phyloP scores from a whole-genome alignment of 2,329 filamentous ascomycete species.

The Penicillium sumatraense region DNA sequence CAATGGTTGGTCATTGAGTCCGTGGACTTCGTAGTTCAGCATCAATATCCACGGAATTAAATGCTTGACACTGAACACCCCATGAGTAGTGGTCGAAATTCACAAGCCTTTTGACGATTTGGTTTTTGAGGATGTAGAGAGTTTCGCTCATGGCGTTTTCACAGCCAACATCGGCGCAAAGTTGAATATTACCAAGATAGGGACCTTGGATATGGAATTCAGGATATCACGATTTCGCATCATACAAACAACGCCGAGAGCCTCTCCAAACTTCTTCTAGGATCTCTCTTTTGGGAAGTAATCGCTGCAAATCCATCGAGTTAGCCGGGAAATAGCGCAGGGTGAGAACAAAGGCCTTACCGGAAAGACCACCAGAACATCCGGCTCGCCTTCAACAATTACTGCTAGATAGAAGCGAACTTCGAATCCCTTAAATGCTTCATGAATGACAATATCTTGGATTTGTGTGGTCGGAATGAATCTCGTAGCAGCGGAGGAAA shows the following conservation, averaged over 20 bases:
- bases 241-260: constrained; percentile 79
- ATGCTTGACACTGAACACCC: constrained; percentile 27
- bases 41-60: constrained; percentile 33
- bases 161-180: constrained; percentile 33
- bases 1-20: constrained; percentile 27
- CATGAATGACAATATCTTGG: constrained; percentile 90
- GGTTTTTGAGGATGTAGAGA: constrained; percentile 28
- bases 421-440: constrained; percentile 91
- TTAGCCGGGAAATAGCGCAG: constrained; percentile 7
- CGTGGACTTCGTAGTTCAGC: constrained; percentile 32
- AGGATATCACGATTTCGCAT: constrained; percentile 56
- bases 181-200: too few relatives aligned
- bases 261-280: constrained; percentile 92
- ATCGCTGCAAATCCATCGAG: constrained; percentile 45
- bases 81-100: constrained; percentile 16
- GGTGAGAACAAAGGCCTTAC: constrained; percentile 44
- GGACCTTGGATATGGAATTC: neutral
- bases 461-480: constrained; percentile 93
- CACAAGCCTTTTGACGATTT: constrained; percentile 14
- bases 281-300: constrained; percentile 74
- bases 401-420: constrained; percentile 88
- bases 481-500: constrained; percentile 65
- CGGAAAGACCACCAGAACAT: constrained; percentile 94
- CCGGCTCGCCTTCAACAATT: constrained; percentile 84
- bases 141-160: constrained; percentile 17